These are phyloP conservation scores for Gossypium lobatum DNA, from an alignment of 441 rosid genomes.

Conservation along the genomic window DNA sequence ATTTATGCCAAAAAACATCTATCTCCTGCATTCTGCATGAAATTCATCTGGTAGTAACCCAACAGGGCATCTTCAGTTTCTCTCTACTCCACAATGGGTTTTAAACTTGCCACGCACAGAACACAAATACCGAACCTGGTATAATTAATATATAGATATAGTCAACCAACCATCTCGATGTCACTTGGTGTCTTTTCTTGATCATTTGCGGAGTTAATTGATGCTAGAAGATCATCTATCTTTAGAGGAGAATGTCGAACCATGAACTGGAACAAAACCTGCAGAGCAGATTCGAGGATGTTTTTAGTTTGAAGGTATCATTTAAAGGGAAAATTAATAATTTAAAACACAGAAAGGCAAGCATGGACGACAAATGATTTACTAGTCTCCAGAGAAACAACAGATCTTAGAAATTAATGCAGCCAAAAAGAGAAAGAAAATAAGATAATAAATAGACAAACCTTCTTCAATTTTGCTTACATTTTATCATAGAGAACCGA, in stretches of 20 bases:
- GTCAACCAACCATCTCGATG: slow-evolving; percentile 64
- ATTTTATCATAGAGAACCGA: neutral
- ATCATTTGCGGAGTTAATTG: slow-evolving; percentile 42
- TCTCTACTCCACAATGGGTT: neutral
- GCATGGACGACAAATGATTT: neutral
- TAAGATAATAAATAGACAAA: neutral
- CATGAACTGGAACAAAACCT: slow-evolving; percentile 76
- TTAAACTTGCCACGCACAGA: neutral
- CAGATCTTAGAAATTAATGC: neutral
- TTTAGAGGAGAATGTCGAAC: slow-evolving; percentile 71
- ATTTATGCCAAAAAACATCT: neutral
- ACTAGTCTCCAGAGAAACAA: neutral
- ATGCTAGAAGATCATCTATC: slow-evolving; percentile 62
- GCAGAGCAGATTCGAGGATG: slow-evolving; percentile 20
- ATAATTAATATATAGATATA: neutral
- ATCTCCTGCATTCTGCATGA: neutral
- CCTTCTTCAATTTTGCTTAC: neutral
- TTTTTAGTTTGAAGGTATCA: neutral
- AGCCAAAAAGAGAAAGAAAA: neutral
- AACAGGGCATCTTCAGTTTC: neutral
- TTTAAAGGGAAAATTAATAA: neutral
- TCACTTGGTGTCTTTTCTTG: slow-evolving; percentile 45
- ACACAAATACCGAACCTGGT: neutral
- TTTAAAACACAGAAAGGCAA: neutral
- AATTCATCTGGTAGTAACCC: neutral